Evolutionary conservation across 1,284 basidiomycete genomes (phyloP).

Genomic region (Polyporus tsugae): DNA sequence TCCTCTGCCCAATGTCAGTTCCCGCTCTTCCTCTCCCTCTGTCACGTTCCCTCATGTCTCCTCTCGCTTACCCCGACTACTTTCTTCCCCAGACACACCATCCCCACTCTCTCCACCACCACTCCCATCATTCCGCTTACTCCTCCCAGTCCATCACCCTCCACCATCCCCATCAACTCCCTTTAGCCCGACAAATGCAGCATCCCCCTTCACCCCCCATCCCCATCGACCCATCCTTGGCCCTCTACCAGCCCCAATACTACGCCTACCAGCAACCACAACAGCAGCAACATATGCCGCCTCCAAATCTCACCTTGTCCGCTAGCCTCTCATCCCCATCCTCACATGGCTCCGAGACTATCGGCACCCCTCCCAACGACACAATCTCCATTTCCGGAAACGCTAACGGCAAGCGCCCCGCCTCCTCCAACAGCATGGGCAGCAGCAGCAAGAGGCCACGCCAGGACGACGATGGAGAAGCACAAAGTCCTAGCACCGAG

Average conservation of each 20-base stretch:
- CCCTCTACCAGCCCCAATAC: conserved; percentile 69
- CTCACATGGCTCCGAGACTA: conserved; percentile 76
- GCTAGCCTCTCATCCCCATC: conserved; percentile 58
- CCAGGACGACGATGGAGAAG: conserved; percentile 57
- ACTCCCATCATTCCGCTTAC: conserved; percentile 34
- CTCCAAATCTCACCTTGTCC: conserved; percentile 41
- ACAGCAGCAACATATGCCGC: conserved; percentile 44
- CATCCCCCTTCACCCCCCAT: conserved; percentile 66
- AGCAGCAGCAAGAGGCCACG: conserved; percentile 62
- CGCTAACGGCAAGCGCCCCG: conserved; percentile 71
- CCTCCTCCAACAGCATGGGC: conserved; percentile 57
- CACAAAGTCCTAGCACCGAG: conserved; percentile 59
- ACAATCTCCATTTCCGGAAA: conserved; percentile 60
- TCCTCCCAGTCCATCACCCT: conserved; percentile 41
- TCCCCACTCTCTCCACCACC: conserved; percentile 19
- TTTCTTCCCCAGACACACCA: conserved; percentile 41
- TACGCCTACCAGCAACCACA: conserved; percentile 54
- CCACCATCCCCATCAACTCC: conserved; percentile 38
- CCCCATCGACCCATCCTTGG: conserved; percentile 71
- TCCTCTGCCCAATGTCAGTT: conserved; percentile 33
- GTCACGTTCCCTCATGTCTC: conserved; percentile 34
- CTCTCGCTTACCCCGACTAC: conserved; percentile 50
- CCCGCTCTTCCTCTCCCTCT: conserved; percentile 26
- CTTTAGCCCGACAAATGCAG: conserved; percentile 44
- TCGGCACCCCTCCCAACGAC: conserved; percentile 76